A percentile compares a stretch with the other conserved stretches of the same genome.
These are phyloP conservation scores for Arachis monticola DNA, from an alignment of 331 rosid species.

Conservation along the genomic window DNA sequence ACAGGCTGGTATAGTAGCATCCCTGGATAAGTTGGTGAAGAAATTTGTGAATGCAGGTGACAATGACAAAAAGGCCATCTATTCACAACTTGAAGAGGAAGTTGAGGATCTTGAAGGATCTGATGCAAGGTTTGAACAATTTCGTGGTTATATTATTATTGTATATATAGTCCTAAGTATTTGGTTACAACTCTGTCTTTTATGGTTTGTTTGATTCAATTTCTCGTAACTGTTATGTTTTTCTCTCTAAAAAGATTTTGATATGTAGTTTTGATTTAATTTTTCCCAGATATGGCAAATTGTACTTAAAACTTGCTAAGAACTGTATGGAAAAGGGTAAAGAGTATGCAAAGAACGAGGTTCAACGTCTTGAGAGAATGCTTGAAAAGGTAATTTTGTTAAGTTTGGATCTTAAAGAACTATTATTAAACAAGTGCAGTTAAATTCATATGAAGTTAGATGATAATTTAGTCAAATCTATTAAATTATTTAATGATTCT, in stretches of 20 bases:
- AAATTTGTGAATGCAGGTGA: constrained; percentile 59
- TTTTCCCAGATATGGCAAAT: constrained; percentile 59
- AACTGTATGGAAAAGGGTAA: constrained; percentile 70
- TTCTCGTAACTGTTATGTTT: too few species aligned
- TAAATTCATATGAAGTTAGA: too few species aligned
- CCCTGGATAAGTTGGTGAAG: constrained; percentile 66
- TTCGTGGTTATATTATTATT: constrained; percentile 12
- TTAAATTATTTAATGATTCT: too few species aligned
- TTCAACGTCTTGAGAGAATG: constrained; percentile 74
- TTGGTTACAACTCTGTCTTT: constrained; percentile 8
- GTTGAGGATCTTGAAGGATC: constrained; percentile 71
- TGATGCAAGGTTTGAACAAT: constrained; percentile 61
- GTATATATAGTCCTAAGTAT: constrained; percentile 1
- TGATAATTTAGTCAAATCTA: too few species aligned
- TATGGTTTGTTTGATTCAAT: neutral
- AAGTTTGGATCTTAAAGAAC: too few species aligned
- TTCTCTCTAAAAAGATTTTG: neutral
- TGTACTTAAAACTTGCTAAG: constrained; percentile 74
- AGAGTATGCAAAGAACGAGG: constrained; percentile 76
- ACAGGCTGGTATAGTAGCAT: constrained; percentile 73
- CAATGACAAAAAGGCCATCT: constrained; percentile 61
- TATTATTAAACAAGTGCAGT: too few species aligned
- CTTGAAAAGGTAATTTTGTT: constrained; percentile 63
- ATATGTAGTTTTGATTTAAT: neutral
- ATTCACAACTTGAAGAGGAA: constrained; percentile 72